Conservation (phyloP, 345 rosid species). For the Syzygium jambos region DNA sequence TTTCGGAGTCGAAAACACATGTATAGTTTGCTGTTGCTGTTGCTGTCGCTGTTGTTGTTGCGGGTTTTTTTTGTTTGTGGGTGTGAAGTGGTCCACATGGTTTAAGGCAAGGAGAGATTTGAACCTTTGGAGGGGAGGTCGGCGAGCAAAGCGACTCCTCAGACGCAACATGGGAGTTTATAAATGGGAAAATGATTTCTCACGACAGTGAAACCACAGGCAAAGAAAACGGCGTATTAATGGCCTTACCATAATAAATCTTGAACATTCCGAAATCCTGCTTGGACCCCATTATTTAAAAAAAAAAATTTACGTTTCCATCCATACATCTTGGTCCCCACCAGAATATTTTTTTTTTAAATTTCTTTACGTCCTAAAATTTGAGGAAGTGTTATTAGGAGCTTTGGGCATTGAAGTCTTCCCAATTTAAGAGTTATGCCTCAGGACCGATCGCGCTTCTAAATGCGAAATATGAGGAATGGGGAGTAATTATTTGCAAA, state of each 20-base stretch:
- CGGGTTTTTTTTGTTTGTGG: background rate
- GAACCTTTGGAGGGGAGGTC: too few species aligned
- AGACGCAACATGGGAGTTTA: too few species aligned
- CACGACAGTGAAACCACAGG: background rate
- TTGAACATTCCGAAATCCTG: background rate
- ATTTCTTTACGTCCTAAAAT: background rate
- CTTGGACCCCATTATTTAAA: background rate
- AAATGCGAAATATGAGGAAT: background rate
- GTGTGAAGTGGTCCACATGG: background rate
- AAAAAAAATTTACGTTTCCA: too few species aligned
- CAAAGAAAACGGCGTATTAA: background rate
- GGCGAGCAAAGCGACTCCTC: too few species aligned
- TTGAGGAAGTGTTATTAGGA: background rate
- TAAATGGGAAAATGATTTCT: background rate
- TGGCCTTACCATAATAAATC: background rate
- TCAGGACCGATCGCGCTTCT: background rate
- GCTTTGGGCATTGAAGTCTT: background rate
- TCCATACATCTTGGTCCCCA: background rate
- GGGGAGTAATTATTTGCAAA: background rate
- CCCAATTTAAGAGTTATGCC: background rate
- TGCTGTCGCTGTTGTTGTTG: background rate
- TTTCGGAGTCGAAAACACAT: background rate
- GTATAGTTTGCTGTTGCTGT: too few species aligned
- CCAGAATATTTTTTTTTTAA: background rate
- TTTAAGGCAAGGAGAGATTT: too few species aligned